Evolutionary conservation across 768 basidiomycete genomes (phyloP).

Genomic region (Crassisporium funariophilum): DNA sequence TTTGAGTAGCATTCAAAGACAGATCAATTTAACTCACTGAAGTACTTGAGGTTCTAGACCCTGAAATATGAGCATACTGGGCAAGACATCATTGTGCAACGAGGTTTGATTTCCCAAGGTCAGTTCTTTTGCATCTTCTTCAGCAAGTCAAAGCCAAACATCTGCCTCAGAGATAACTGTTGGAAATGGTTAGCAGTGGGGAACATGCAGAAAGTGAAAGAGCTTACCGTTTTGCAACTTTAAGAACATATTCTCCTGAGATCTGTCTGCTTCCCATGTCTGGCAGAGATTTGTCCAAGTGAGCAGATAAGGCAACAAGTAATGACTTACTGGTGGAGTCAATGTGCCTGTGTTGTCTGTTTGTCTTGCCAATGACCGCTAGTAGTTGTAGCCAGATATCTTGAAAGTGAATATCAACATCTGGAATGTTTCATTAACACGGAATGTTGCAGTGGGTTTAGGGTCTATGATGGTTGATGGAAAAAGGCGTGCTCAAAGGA

Average conservation of each 20-base stretch:
- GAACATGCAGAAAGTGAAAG: neutral
- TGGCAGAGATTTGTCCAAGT: conserved; percentile 1
- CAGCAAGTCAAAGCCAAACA: conserved; percentile 10
- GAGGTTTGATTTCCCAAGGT: neutral
- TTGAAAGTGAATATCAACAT: conserved; percentile 26
- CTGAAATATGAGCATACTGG: conserved; percentile 1
- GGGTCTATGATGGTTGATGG: conserved; percentile 32
- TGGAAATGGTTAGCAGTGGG: neutral
- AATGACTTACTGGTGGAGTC: conserved; percentile 16
- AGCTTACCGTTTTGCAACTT: neutral
- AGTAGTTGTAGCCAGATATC: conserved; percentile 29
- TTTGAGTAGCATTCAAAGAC: neutral
- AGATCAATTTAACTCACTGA: neutral
- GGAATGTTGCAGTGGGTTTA: conserved; percentile 25
- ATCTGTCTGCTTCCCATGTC: neutral
- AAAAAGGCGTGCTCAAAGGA: conserved; percentile 29
- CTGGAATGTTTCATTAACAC: conserved; percentile 23
- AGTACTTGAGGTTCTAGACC: neutral
- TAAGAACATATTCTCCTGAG: neutral
- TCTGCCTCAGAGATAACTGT: neutral
- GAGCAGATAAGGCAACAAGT: neutral
- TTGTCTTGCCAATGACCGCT: conserved; percentile 18
- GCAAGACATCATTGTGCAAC: conserved; percentile 12
- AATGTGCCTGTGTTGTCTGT: conserved; percentile 26
- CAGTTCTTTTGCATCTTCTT: conserved; percentile 6